These are phyloP conservation scores for Apiospora pterosperma DNA, from an alignment of 2,329 filamentous ascomycete genomes.

Conservation along the genomic window DNA sequence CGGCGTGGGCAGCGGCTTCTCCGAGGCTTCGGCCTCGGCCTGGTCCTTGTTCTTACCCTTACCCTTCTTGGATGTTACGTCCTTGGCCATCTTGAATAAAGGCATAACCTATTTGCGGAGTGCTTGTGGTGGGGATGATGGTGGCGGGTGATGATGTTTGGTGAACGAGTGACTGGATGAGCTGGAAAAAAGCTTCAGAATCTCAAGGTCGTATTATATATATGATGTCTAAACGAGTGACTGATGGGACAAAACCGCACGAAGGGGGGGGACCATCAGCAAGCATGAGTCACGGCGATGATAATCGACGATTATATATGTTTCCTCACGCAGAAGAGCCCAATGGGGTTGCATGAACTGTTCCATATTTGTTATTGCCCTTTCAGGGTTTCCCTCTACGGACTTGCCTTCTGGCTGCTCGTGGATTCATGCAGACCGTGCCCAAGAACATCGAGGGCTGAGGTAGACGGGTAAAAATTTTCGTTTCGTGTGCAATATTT, in stretches of 20 bases:
- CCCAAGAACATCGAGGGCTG: not conserved
- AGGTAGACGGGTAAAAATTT: not conserved
- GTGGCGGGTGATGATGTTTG: not conserved
- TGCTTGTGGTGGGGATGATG: not conserved
- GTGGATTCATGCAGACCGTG: constrained; percentile 3
- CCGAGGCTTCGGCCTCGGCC: not conserved
- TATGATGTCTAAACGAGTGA: not conserved
- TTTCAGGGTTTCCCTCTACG: not conserved
- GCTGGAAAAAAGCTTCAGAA: not conserved
- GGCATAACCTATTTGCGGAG: not conserved
- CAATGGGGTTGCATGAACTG: not conserved
- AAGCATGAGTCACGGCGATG: not conserved
- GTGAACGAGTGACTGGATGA: not conserved
- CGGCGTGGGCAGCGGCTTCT: constrained; percentile 9
- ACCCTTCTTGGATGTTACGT: constrained; percentile 1
- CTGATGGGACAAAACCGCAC: not conserved
- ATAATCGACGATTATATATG: not conserved
- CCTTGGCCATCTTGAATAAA: constrained; percentile 7
- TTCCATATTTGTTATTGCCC: not conserved
- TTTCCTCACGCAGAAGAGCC: not conserved
- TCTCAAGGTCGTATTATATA: not conserved
- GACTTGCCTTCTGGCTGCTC: not conserved
- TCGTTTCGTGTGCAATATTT: not conserved
- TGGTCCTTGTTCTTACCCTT: constrained; percentile 13
- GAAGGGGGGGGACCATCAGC: not conserved